These are phyloP conservation scores for Whalleya microplaca DNA, from an alignment of 2,329 filamentous ascomycete species.

Conservation along the genomic window DNA sequence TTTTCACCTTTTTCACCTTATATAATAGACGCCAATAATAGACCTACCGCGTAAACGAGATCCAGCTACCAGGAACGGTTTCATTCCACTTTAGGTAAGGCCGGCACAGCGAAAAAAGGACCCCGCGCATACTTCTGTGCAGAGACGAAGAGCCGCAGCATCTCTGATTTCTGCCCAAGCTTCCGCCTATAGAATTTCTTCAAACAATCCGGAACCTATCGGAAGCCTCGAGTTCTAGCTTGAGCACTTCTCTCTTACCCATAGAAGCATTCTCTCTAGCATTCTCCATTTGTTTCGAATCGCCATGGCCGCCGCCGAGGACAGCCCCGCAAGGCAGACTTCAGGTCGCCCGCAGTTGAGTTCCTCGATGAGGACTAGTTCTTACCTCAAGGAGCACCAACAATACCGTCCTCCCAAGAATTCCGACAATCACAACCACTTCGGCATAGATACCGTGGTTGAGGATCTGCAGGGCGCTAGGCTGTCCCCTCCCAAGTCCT, in stretches of 20 bases:
- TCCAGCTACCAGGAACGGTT: constrained; percentile 24
- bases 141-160: not conserved
- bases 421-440: constrained; percentile 57
- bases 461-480: constrained; percentile 53
- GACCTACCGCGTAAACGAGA: not conserved
- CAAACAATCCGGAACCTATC: not conserved
- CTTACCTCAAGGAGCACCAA: constrained; percentile 65
- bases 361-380: constrained; percentile 60
- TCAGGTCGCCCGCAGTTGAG: constrained; percentile 52
- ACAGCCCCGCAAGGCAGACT: constrained; percentile 30
- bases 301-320: constrained; percentile 23
- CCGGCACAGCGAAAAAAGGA: not conserved
- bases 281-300: not conserved
- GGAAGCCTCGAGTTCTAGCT: not conserved
- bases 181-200: not conserved
- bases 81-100: not conserved
- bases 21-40: constrained; percentile 14
- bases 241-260: not conserved
- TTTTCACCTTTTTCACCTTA: too few species aligned
- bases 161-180: not conserved
- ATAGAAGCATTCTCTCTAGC: not conserved
- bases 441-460: constrained; percentile 68
- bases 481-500: constrained; percentile 45
- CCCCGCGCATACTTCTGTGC: not conserved
- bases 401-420: constrained; percentile 62